Conservation (phyloP, 2,329 filamentous ascomycete species). For the Dendrostoma leiphaemia region DNA sequence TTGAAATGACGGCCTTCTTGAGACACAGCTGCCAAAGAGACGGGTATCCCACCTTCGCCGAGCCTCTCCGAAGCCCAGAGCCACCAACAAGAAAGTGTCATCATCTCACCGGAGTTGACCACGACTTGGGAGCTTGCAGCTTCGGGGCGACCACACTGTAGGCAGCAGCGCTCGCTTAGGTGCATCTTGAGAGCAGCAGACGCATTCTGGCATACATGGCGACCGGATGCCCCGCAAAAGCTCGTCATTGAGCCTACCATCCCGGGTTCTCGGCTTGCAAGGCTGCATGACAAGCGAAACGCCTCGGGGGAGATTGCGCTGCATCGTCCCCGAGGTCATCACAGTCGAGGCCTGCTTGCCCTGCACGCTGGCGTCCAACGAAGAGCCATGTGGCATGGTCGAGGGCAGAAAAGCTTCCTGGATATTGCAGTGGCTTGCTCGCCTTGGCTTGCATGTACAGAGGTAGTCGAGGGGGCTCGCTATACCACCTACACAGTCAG, state of each 20-base stretch:
- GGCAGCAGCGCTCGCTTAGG: too few relatives aligned
- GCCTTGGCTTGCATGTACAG: too few relatives aligned
- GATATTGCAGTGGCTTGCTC: too few relatives aligned
- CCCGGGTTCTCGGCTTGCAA: neutral
- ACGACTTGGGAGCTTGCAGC: too few relatives aligned
- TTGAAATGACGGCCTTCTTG: neutral
- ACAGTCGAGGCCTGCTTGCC: slow-evolving; percentile 5
- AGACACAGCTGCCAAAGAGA: neutral
- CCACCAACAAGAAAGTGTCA: neutral
- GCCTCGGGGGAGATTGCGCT: slow-evolving; percentile 15
- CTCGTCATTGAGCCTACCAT: neutral
- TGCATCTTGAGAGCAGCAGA: neutral
- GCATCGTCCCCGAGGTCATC: slow-evolving; percentile 16
- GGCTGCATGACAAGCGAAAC: slow-evolving; percentile 16
- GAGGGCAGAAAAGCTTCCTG: neutral
- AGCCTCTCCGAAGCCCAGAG: too few relatives aligned
- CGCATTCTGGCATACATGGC: neutral
- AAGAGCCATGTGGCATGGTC: too few relatives aligned
- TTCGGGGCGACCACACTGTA: too few relatives aligned
- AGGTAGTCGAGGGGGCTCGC: too few relatives aligned
- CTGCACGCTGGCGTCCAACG: too few relatives aligned
- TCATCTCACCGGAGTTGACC: too few relatives aligned
- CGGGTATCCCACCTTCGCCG: too few relatives aligned
- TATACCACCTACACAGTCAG: too few relatives aligned
- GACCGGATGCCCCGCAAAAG: slow-evolving; percentile 1